phyloP scores from a whole-genome alignment of 192 early-diverging fungal genomes.

The Coemansia sp. region DNA sequence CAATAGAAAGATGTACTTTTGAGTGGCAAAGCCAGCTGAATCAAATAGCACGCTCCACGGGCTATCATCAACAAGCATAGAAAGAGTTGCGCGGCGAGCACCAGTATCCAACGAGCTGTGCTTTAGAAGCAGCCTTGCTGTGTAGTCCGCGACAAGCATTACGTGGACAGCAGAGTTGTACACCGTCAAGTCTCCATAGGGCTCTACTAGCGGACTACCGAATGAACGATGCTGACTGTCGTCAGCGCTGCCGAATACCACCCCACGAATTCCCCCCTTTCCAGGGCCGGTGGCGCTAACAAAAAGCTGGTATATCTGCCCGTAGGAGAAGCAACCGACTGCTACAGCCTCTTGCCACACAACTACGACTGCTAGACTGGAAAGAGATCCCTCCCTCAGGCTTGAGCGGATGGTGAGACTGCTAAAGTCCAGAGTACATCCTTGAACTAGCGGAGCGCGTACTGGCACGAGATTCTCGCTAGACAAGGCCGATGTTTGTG shows the following conservation, averaged over 20 bases:
- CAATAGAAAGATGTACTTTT: constrained; percentile 28
- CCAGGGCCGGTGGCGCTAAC: not conserved
- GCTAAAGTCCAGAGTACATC: constrained; percentile 4
- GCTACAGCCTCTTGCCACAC: constrained; percentile 26
- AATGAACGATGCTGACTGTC: not conserved
- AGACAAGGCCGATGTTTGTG: not conserved
- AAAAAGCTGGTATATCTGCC: constrained; percentile 13
- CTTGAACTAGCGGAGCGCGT: constrained; percentile 2
- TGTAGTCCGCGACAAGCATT: constrained; percentile 7
- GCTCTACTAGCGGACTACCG: constrained; percentile 40
- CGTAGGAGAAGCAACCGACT: constrained; percentile 33
- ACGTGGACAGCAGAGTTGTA: not conserved
- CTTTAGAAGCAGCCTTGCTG: not conserved
- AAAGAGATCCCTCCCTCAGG: not conserved
- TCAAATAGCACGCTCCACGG: constrained; percentile 24
- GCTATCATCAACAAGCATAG: not conserved
- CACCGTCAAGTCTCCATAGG: constrained; percentile 15
- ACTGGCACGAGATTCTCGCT: constrained; percentile 5
- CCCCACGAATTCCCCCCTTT: not conserved
- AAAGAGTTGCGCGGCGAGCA: not conserved
- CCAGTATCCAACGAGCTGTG: not conserved
- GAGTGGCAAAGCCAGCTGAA: constrained; percentile 11
- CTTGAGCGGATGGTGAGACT: not conserved
- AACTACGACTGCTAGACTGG: constrained; percentile 11
- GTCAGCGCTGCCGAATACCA: constrained; percentile 28